phyloP scores from a whole-genome alignment of 805 yeast genomes.

The Spencermartinsiella europaea region DNA sequence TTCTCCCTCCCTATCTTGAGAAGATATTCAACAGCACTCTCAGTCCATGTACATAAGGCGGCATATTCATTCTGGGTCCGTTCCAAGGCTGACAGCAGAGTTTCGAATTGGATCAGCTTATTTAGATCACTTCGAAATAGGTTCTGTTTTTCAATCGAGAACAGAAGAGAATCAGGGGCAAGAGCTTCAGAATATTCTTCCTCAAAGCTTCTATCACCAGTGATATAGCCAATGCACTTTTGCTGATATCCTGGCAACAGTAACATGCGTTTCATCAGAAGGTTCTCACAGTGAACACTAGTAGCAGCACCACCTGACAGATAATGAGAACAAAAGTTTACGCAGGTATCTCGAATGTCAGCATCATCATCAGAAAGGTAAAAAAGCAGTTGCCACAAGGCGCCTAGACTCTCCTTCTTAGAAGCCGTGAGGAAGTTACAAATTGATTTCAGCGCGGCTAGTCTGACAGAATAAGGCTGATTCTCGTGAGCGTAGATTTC shows the following conservation, averaged over 20 bases:
- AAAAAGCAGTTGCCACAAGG: conserved; percentile 15
- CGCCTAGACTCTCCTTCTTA: conserved; percentile 1
- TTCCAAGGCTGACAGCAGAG: not conserved
- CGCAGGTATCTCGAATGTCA: conserved; percentile 46
- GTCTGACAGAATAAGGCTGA: conserved; percentile 41
- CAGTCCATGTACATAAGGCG: conserved; percentile 4
- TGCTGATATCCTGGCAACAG: not conserved
- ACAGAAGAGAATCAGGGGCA: conserved; percentile 39
- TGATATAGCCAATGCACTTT: not conserved
- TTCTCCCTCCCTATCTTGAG: not conserved
- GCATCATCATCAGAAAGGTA: conserved; percentile 58
- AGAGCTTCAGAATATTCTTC: conserved; percentile 23
- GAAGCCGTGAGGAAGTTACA: conserved; percentile 29
- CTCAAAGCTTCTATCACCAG: conserved; percentile 6
- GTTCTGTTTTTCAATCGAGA: conserved; percentile 64
- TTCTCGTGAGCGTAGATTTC: conserved; percentile 36
- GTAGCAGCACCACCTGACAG: conserved; percentile 28
- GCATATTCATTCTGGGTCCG: not conserved
- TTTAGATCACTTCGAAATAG: conserved; percentile 52
- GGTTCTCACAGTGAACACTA: conserved; percentile 33
- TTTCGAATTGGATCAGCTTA: conserved; percentile 14
- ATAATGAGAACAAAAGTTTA: conserved; percentile 36
- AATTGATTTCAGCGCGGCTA: conserved; percentile 43
- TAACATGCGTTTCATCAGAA: conserved; percentile 8
- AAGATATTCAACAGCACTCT: conserved; percentile 1